These are phyloP conservation scores for Colletotrichum orchidophilum DNA, from an alignment of 2,329 filamentous ascomycete species.

Conservation along the genomic window DNA sequence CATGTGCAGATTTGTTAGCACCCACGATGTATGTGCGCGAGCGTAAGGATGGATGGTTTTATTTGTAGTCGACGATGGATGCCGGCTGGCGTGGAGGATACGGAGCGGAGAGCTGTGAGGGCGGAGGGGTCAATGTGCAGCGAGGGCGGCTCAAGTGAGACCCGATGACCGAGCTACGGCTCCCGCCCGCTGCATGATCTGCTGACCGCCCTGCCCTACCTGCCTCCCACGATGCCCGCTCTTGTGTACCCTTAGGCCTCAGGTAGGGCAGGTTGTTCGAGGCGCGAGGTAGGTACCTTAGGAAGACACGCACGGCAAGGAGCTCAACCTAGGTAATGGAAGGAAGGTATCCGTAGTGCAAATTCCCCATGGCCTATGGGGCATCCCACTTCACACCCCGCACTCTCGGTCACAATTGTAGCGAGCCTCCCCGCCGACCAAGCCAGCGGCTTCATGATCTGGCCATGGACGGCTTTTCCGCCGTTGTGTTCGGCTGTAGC, in stretches of 20 bases:
- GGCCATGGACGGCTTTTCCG: background rate
- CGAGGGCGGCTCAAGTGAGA: conserved; percentile 26
- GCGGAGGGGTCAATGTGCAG: conserved; percentile 22
- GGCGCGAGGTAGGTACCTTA: too few species aligned
- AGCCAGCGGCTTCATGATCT: background rate
- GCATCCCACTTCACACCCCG: conserved; percentile 27
- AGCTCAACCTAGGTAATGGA: too few species aligned
- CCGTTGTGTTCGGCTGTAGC: too few species aligned
- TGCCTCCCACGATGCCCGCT: background rate
- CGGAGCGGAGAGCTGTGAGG: background rate
- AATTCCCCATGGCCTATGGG: background rate
- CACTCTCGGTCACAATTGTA: conserved; percentile 41
- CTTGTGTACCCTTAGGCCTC: background rate
- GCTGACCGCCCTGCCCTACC: too few species aligned
- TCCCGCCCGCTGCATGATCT: background rate
- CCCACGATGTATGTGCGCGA: background rate
- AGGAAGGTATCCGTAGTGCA: too few species aligned
- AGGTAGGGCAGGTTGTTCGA: background rate
- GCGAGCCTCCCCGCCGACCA: conserved; percentile 36
- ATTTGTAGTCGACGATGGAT: conserved; percentile 3
- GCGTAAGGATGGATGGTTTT: background rate
- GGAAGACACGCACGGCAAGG: too few species aligned
- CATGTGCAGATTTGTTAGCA: background rate
- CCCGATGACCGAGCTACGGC: conserved; percentile 17
- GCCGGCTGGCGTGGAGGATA: background rate